Conservation (phyloP, 2,329 filamentous ascomycete genomes). For the Calonectria crousiana region DNA sequence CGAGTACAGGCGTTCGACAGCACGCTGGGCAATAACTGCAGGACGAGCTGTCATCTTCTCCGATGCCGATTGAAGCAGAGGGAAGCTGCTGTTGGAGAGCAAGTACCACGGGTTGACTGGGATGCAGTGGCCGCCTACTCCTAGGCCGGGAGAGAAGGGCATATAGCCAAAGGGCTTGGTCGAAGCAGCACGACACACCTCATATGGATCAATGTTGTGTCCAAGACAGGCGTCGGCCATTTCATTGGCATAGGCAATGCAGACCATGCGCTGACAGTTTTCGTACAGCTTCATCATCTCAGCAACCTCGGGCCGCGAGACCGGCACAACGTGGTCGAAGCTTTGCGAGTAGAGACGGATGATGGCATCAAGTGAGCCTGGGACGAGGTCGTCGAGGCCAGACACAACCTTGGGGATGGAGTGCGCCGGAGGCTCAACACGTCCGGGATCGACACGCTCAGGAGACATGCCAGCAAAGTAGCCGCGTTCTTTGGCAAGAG, state of each 20-base stretch:
- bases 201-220: slow-evolving; percentile 62
- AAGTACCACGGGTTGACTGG: slow-evolving; percentile 68
- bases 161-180: slow-evolving; percentile 67
- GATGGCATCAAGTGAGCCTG: slow-evolving; percentile 60
- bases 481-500: slow-evolving; percentile 55
- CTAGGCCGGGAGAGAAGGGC: slow-evolving; percentile 59
- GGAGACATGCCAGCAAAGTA: slow-evolving; percentile 65
- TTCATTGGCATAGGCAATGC: slow-evolving; percentile 67
- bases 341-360: slow-evolving; percentile 58
- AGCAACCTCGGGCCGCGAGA: slow-evolving; percentile 65
- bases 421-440: slow-evolving; percentile 52
- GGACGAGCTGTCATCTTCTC: slow-evolving; percentile 59
- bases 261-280: slow-evolving; percentile 68
- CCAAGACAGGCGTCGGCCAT: slow-evolving; percentile 65
- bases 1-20: slow-evolving; percentile 47
- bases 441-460: slow-evolving; percentile 66
- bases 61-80: slow-evolving; percentile 58
- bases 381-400: slow-evolving; percentile 60
- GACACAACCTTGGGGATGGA: slow-evolving; percentile 67
- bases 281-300: slow-evolving; percentile 71
- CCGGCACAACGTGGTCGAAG: slow-evolving; percentile 61
- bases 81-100: slow-evolving; percentile 60
- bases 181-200: slow-evolving; percentile 61
- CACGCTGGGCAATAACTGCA: slow-evolving; percentile 51
- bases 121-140: slow-evolving; percentile 69